phyloP scores from a whole-genome alignment of 2,329 filamentous ascomycete genomes.

The Ambrosiella cleistominuta region DNA sequence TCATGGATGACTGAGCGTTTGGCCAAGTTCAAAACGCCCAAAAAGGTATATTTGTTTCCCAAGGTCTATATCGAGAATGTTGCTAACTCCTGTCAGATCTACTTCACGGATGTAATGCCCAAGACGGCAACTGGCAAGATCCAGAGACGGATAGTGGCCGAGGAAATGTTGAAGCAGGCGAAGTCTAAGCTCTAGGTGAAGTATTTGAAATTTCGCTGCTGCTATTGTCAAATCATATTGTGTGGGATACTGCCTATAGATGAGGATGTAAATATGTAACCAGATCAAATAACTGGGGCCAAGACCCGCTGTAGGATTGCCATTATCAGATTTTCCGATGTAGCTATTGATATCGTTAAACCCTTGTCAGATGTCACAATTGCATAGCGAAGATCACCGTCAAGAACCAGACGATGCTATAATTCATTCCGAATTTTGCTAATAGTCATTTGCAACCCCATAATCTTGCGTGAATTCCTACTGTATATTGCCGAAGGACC shows the following conservation, averaged over 20 bases:
- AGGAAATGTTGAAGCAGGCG: slow-evolving; percentile 62
- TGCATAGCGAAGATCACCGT: too few species aligned
- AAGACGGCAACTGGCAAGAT: slow-evolving; percentile 90
- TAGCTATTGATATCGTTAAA: too few species aligned
- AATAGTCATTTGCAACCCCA: too few species aligned
- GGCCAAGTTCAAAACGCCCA: slow-evolving; percentile 73
- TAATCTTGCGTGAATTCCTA: neutral
- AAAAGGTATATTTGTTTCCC: slow-evolving; percentile 36
- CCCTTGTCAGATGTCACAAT: too few species aligned
- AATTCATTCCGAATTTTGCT: too few species aligned
- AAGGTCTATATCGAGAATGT: neutral
- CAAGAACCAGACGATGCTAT: too few species aligned
- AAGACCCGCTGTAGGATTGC: too few species aligned
- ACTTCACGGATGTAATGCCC: slow-evolving; percentile 69
- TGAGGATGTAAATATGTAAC: too few species aligned
- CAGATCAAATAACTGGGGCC: too few species aligned
- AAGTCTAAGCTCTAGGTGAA: slow-evolving; percentile 18
- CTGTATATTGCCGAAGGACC: neutral
- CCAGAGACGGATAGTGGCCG: slow-evolving; percentile 69
- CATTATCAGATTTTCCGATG: too few species aligned
- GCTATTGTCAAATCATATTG: too few species aligned
- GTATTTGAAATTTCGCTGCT: neutral
- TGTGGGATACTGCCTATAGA: too few species aligned
- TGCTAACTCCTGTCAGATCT: slow-evolving; percentile 34
- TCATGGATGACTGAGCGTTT: slow-evolving; percentile 51